Evolutionary conservation across 1,139 yeast species (phyloP), one percentile per base, ranked within the genome.

Genomic region (Candida sojae): DNA sequence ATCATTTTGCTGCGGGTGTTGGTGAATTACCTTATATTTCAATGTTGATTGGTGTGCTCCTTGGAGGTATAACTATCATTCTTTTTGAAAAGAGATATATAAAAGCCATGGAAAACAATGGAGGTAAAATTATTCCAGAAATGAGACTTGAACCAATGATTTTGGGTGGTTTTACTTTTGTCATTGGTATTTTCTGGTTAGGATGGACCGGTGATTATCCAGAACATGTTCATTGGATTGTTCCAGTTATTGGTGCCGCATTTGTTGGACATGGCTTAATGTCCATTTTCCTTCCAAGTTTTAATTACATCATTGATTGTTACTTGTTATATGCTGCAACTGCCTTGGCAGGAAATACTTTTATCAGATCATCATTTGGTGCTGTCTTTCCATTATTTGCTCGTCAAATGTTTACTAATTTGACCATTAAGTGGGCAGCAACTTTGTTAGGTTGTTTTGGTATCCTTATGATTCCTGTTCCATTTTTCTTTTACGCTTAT

Each of bases 271-370:
- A 77, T 57, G 96, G 96, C 28, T 71, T 89, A 55, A 72, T 89
- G 59, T 75, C 86, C 45, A 84, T 90, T 53, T 89, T 90, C 76
- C 75, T 87, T 57, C 86, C 96, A 11, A 80, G 90, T 50, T 70
- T 90, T 60, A 88, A 85, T 63, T 90, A 90, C 64, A 79, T 90
- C 58, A 84, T 90, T 59, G 97, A 91, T 64, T 74, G 88, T 36
- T 91, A 90, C 62, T 73, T 88, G 53, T 64, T 83, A 50, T 83
- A 85, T 60, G 96, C 97, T 4, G 96, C 96, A 11, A 86, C 96
- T 26, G 97, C 97, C 1, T 74, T 91, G 56, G 96, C 97, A 5
- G 97, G 87, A 11, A 89, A 89, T 63, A 84, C 96, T 0, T 83
- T 91, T 59, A 64, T 86, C 54, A 80, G 91, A 74, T 82, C 89